Evolutionary conservation across 345 rosid genomes (phyloP), one percentile per base, ranked within the genome.

Genomic region (Brassica incana): DNA sequence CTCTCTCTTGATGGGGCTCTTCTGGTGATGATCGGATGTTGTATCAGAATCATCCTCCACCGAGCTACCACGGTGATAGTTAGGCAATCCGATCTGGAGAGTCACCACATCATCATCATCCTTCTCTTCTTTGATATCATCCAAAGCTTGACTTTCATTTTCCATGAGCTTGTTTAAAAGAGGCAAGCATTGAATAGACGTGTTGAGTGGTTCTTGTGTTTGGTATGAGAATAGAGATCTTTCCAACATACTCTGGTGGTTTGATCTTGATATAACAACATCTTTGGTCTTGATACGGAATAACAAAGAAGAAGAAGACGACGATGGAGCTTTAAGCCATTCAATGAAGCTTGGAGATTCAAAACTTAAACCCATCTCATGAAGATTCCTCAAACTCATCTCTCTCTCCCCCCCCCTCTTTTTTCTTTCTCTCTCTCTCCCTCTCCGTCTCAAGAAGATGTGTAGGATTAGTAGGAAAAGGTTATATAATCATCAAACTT

Each of bases 131-230:
- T 71, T 71, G 12, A 76, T 70, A 43, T 40, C 73, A 25, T 63
- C 75, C 20, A 29, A 69, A 5, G 9, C 67, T 8, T 48, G 70
- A 68, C 33, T 79, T 48, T 45, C 65, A 3, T 70, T 56, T 7
- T 80, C 83, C 76, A 75, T 69, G 72, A 80, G 83, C 83, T 80
- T 80, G 76, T 80, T 80, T 65, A 80, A 40, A 80, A 80, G 83
- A 69, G 83, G 83, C 76, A 80, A 75, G 54, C 83, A 80, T 38
- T 43, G 76, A 38, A 80, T 75, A 62, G 78, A 68, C 59, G 23
- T 69, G 65, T 79, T 69, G 67, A 62, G 45, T 29, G 72, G 72
- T 38, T 56, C 73, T 76, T 71, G 80, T 65, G 62, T 29, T 32
- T 80, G 73, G 73, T 65, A 69, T 18, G 74, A 70, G 68, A 56